These are phyloP conservation scores for Glebionis coronaria DNA, from an alignment of 129 eudicot species.

Conservation along the genomic window DNA sequence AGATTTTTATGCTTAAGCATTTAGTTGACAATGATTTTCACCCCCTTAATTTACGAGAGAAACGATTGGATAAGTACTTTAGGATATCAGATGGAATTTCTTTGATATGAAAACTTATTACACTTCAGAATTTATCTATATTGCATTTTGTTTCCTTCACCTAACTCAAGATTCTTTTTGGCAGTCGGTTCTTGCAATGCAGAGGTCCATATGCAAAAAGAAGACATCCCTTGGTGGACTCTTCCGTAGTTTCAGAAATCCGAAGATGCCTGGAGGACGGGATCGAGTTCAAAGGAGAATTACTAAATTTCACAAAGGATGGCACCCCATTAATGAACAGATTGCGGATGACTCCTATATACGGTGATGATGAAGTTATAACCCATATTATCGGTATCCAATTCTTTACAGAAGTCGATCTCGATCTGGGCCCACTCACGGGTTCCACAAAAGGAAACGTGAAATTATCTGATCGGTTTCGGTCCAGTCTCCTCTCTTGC, in stretches of 20 bases:
- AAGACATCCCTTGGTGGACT: slow-evolving; percentile 87
- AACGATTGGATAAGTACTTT: no score
- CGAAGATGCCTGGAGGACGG: slow-evolving; percentile 84
- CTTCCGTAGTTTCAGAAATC: slow-evolving; percentile 75
- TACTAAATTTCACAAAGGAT: slow-evolving; percentile 81
- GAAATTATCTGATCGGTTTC: slow-evolving; percentile 45
- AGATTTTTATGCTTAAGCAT: background rate
- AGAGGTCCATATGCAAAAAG: slow-evolving; percentile 97
- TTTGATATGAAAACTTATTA: no score
- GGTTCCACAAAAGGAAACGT: slow-evolving; percentile 52
- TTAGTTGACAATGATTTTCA: background rate
- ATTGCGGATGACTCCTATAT: slow-evolving; percentile 83
- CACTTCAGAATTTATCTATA: no score
- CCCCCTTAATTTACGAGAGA: no score
- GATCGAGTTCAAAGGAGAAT: slow-evolving; percentile 83
- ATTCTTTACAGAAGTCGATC: slow-evolving; percentile 65
- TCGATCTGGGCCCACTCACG: slow-evolving; percentile 86
- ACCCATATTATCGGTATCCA: slow-evolving; percentile 88
- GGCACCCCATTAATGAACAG: slow-evolving; percentile 90
- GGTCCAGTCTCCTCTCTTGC: slow-evolving; percentile 54
- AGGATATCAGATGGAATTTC: no score
- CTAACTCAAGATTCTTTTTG: slow-evolving; percentile 19
- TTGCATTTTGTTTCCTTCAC: background rate
- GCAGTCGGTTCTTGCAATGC: slow-evolving; percentile 98
- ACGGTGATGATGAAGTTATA: slow-evolving; percentile 76